Evolutionary conservation across 83 land plant genomes (phyloP).

Genomic region (Thuja plicata): DNA sequence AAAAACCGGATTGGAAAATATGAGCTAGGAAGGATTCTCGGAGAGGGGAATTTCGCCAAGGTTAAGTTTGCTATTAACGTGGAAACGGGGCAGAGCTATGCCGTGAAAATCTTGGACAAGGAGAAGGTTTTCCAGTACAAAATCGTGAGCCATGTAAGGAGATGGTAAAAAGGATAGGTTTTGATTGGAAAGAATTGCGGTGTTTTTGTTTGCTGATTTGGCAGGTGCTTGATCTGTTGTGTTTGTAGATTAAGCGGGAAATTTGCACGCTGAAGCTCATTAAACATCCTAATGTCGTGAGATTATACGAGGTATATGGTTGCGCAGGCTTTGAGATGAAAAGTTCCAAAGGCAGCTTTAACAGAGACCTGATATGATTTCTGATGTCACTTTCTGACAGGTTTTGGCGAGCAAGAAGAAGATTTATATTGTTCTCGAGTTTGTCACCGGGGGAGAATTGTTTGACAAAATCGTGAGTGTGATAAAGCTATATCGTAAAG

Average conservation of each 20-base stretch:
- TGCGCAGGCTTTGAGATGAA: background rate
- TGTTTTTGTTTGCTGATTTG: background rate
- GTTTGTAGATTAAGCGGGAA: slow-evolving; percentile 57
- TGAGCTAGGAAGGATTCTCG: slow-evolving; percentile 61
- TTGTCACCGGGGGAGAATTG: slow-evolving; percentile 77
- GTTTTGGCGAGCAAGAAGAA: slow-evolving; percentile 83
- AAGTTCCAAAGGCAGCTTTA: background rate
- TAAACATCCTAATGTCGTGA: slow-evolving; percentile 67
- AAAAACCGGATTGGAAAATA: slow-evolving; percentile 48
- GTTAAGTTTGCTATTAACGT: slow-evolving; percentile 52
- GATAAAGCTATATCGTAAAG: background rate
- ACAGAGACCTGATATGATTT: background rate
- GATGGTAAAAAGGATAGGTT: background rate
- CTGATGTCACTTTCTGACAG: slow-evolving; percentile 20
- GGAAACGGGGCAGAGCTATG: slow-evolving; percentile 40
- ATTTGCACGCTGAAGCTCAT: slow-evolving; percentile 61
- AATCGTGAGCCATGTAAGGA: slow-evolving; percentile 54
- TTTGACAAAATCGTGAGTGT: slow-evolving; percentile 75
- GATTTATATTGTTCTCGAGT: slow-evolving; percentile 71
- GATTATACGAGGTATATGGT: slow-evolving; percentile 53
- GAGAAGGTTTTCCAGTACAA: slow-evolving; percentile 44
- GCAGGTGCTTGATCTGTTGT: background rate
- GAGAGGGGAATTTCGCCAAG: slow-evolving; percentile 72
- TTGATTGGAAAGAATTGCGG: background rate
- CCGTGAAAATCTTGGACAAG: slow-evolving; percentile 60